Conservation (phyloP, 805 yeast species). For the Zygotorulaspora chibaensis region DNA sequence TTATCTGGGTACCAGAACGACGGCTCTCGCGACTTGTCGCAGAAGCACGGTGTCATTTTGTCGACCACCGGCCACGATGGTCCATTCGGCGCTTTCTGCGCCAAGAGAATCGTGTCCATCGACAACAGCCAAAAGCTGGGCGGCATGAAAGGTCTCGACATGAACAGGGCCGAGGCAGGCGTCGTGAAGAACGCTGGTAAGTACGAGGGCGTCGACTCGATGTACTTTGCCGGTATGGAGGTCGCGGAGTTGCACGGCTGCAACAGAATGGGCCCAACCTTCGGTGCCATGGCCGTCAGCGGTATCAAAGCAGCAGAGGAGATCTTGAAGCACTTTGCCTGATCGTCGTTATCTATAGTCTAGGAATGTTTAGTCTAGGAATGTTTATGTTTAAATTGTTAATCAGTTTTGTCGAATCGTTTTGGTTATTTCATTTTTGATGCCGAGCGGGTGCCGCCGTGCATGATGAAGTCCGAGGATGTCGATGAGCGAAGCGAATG, state of each 20-base stretch:
- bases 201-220: constrained; percentile 29
- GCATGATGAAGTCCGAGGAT: no score
- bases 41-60: constrained; percentile 47
- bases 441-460: background rate
- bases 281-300: constrained; percentile 74
- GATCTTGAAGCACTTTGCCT: constrained; percentile 32
- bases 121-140: constrained; percentile 47
- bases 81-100: constrained; percentile 76
- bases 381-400: background rate
- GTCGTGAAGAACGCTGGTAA: constrained; percentile 63
- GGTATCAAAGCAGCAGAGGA: constrained; percentile 76
- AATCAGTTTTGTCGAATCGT: no score
- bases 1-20: constrained; percentile 36
- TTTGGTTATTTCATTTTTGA: no score
- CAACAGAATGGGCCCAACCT: constrained; percentile 82
- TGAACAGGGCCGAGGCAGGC: constrained; percentile 73
- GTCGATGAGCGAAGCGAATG: no score
- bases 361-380: background rate
- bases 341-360: constrained; percentile 1
- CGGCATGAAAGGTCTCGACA: constrained; percentile 75
- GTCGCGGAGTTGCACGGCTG: constrained; percentile 71
- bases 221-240: constrained; percentile 63
- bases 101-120: constrained; percentile 58
- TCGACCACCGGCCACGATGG: constrained; percentile 82
- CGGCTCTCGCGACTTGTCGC: constrained; percentile 35